phyloP scores from a whole-genome alignment of 495 filamentous ascomycete species.

The Parathielavia hyrcaniae region DNA sequence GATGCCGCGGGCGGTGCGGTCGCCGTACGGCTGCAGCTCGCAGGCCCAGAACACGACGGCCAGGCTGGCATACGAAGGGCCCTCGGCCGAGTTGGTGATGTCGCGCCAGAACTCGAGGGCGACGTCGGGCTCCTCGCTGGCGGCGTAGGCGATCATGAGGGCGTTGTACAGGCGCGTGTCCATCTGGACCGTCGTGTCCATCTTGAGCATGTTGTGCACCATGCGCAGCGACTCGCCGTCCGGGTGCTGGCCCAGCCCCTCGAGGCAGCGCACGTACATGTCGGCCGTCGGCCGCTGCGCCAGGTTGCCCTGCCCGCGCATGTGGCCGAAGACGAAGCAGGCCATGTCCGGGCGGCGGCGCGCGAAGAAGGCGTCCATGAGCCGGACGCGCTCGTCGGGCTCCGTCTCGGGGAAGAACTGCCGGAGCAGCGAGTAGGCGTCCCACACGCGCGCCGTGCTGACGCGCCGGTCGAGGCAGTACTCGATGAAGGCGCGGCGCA shows the following conservation, averaged over 20 bases:
- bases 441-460: slow-evolving; percentile 63
- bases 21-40: slow-evolving; percentile 56
- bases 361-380: slow-evolving; percentile 81
- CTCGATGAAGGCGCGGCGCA: slow-evolving; percentile 57
- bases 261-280: slow-evolving; percentile 70
- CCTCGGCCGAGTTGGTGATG: slow-evolving; percentile 69
- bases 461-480: slow-evolving; percentile 58
- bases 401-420: slow-evolving; percentile 71
- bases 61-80: slow-evolving; percentile 72
- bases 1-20: slow-evolving; percentile 62
- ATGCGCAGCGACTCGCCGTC: slow-evolving; percentile 62
- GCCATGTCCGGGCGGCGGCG: slow-evolving; percentile 75
- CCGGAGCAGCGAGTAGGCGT: slow-evolving; percentile 69
- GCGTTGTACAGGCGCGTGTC: slow-evolving; percentile 71
- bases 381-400: slow-evolving; percentile 51
- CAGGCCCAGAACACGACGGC: slow-evolving; percentile 72
- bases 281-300: slow-evolving; percentile 57
- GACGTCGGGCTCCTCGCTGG: slow-evolving; percentile 54
- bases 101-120: slow-evolving; percentile 76
- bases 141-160: slow-evolving; percentile 77
- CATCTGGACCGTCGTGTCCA: slow-evolving; percentile 71
- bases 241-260: slow-evolving; percentile 60
- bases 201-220: slow-evolving; percentile 86
- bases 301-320: slow-evolving; percentile 59
- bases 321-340: slow-evolving; percentile 77